Evolutionary conservation across 768 basidiomycete genomes (phyloP), one percentile per base, ranked within the genome.

Genomic region (Lanmaoa pseudosensibilis): DNA sequence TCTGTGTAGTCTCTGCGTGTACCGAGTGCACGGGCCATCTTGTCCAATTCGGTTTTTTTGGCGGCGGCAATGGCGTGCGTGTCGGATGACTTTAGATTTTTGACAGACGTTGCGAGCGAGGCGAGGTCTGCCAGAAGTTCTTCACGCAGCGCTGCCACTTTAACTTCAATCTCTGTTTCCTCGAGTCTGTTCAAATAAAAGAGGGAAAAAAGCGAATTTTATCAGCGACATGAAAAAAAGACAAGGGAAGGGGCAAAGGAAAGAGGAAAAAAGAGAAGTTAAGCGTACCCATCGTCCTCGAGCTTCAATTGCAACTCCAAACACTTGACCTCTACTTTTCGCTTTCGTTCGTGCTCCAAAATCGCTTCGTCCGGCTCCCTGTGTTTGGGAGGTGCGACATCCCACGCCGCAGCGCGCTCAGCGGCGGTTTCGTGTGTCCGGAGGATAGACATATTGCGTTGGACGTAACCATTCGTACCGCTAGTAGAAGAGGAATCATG

Each of bases 341-440:
- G 81, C 73, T 94, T 96, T 60, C 87, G 81, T 74, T 99, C 97
- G 67, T 99, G 97, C 57, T 98, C 97, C 58, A 99, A 75, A 59
- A 99, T 99, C 39, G 82, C 93, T 65, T 86, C 81, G 69, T 99
- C 97, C 0, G 97, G 95, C 61, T 92, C 90, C 40, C 96, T 82
- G 72, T 97, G 91, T 59, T 90, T 89, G 37, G 92, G 93, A 27
- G 92, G 91, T 11, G 86, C 81, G 46, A 82, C 77, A 57, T 88
- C 86, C 83, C 91, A 94, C 34, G 90, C 86, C 57, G 80, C 83
- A 10, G 85, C 82, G 59, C 86, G 81, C 63, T 90, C 89, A 66
- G 85, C 77, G 60, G 84, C 75, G 0, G 83, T 83, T 66, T 95
- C 85, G 64, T 92, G 84, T 16, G 80, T 80, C 39, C 93, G 87